Conservation (phyloP, 805 yeast genomes). For the Saturnispora quitensis region DNA sequence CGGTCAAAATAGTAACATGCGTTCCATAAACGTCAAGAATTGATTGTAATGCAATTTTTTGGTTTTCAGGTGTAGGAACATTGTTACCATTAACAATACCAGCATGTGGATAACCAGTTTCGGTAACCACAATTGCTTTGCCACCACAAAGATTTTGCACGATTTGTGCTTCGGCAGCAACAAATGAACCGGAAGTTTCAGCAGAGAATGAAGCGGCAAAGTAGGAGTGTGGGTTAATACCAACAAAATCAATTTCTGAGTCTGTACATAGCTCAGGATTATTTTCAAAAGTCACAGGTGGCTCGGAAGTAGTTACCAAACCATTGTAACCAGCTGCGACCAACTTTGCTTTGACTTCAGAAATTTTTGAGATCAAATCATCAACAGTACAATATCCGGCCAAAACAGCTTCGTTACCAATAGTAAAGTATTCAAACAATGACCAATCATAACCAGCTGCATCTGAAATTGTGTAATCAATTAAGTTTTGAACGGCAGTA, state of each 20-base stretch:
- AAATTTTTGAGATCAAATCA: constrained; percentile 57
- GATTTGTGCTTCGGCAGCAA: constrained; percentile 49
- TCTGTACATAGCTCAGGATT: constrained; percentile 61
- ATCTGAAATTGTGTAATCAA: constrained; percentile 31
- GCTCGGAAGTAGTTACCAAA: constrained; percentile 74
- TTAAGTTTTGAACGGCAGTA: constrained; percentile 42
- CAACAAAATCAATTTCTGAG: constrained; percentile 71
- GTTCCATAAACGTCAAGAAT: constrained; percentile 51
- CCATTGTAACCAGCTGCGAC: constrained; percentile 70
- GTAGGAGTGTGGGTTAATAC: constrained; percentile 81
- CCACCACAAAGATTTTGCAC: constrained; percentile 49
- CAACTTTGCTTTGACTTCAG: constrained; percentile 51
- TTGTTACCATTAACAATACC: constrained; percentile 68
- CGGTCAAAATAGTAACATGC: constrained; percentile 63
- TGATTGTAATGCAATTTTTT: constrained; percentile 53
- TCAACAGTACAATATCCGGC: constrained; percentile 50
- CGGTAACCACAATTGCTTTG: constrained; percentile 55
- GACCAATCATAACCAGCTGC: constrained; percentile 53
- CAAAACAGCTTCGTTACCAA: constrained; percentile 84
- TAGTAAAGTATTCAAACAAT: constrained; percentile 64
- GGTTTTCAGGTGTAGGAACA: constrained; percentile 64
- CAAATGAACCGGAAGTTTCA: constrained; percentile 57
- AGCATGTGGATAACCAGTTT: constrained; percentile 81
- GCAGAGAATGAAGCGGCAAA: constrained; percentile 60
- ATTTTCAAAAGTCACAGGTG: constrained; percentile 62